These are phyloP conservation scores for Amorphotheca resinae DNA, from an alignment of 495 filamentous ascomycete species.

Conservation along the genomic window DNA sequence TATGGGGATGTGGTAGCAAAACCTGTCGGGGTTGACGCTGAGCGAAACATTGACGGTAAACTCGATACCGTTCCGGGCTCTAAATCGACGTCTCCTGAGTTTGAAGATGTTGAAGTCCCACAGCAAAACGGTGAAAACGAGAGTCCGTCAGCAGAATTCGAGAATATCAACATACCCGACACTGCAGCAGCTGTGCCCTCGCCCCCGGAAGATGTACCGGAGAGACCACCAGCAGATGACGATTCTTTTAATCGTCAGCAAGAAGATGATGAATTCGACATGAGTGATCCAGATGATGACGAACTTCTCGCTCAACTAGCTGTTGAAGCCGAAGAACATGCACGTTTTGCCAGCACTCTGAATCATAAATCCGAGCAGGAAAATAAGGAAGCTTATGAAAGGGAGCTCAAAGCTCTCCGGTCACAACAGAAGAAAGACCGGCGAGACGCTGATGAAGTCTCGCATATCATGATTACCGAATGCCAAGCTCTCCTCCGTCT, in stretches of 20 bases:
- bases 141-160: conserved; percentile 18
- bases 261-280: conserved; percentile 27
- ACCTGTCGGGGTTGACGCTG: background rate
- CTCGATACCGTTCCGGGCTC: background rate
- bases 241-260: conserved; percentile 6
- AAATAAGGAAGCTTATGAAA: conserved; percentile 66
- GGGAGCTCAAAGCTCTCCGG: conserved; percentile 74
- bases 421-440: conserved; percentile 92
- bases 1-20: conserved; percentile 18
- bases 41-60: background rate
- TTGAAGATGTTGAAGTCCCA: conserved; percentile 28
- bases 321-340: conserved; percentile 83
- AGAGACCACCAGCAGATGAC: too few relatives aligned
- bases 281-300: conserved; percentile 84
- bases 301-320: conserved; percentile 76
- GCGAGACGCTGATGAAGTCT: conserved; percentile 90
- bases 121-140: background rate
- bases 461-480: conserved; percentile 85
- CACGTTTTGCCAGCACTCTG: conserved; percentile 73
- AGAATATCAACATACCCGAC: conserved; percentile 17
- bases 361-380: conserved; percentile 54
- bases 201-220: background rate
- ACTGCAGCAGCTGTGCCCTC: background rate
- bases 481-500: conserved; percentile 82
- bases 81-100: conserved; percentile 16